Percentiles rank a stretch among this genome's conserved stretches.
These are phyloP conservation scores for Capsicum baccatum DNA, from an alignment of 257 asterid species.

Conservation along the genomic window DNA sequence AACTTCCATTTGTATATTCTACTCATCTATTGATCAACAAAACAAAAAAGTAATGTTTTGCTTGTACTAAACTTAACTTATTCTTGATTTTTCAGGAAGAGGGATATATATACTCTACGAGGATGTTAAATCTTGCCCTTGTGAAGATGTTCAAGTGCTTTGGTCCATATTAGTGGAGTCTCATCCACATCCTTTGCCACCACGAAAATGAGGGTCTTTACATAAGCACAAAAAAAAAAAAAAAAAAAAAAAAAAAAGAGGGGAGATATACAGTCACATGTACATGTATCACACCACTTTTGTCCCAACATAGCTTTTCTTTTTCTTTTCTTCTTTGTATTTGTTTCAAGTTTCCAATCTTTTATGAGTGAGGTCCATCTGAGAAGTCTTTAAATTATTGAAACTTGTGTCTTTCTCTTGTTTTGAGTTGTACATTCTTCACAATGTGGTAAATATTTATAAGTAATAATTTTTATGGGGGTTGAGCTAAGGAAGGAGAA, in stretches of 20 bases:
- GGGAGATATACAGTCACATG: slow-evolving; percentile 46
- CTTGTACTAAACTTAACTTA: background rate
- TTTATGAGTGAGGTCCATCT: slow-evolving; percentile 41
- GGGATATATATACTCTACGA: slow-evolving; percentile 92
- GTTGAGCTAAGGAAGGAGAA: background rate
- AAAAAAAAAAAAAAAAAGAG: slow-evolving; percentile 19
- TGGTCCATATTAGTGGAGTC: slow-evolving; percentile 95
- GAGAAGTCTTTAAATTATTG: slow-evolving; percentile 46
- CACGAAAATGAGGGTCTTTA: slow-evolving; percentile 49
- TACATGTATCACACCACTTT: slow-evolving; percentile 39
- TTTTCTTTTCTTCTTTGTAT: background rate
- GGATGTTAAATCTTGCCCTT: slow-evolving; percentile 94
- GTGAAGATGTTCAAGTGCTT: slow-evolving; percentile 89
- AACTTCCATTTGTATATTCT: background rate
- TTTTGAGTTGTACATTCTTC: slow-evolving; percentile 15
- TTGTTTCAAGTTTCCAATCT: slow-evolving; percentile 37
- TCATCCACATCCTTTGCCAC: slow-evolving; percentile 68
- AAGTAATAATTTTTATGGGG: background rate
- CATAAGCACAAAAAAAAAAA: slow-evolving; percentile 29
- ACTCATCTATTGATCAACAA: background rate
- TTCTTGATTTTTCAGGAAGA: slow-evolving; percentile 55
- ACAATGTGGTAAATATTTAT: background rate
- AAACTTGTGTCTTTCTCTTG: slow-evolving; percentile 23
- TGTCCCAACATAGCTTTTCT: slow-evolving; percentile 2
- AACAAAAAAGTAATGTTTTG: background rate